phyloP scores from a whole-genome alignment of 1,139 yeast species.

The Pichia inconspicua region DNA sequence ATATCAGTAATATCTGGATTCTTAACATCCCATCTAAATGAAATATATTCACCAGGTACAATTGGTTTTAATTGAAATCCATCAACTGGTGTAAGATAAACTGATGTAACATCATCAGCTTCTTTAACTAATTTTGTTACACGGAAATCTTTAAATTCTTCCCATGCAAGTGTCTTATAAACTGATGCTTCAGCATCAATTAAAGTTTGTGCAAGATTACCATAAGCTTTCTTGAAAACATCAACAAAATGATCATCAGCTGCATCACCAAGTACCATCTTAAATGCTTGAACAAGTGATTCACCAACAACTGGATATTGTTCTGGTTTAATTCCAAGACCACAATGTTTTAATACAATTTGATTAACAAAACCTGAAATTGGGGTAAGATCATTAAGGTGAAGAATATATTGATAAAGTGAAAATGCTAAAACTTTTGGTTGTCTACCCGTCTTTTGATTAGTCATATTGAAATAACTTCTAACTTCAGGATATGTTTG shows the following conservation, averaged over 20 bases:
- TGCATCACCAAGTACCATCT: constrained; percentile 47
- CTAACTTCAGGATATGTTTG: constrained; percentile 44
- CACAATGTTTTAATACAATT: constrained; percentile 60
- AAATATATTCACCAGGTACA: constrained; percentile 54
- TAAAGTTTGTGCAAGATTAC: constrained; percentile 52
- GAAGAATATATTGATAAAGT: constrained; percentile 52
- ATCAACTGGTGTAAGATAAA: constrained; percentile 44
- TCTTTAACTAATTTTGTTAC: constrained; percentile 40
- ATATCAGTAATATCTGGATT: constrained; percentile 28
- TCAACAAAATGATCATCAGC: constrained; percentile 50
- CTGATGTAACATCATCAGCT: constrained; percentile 41
- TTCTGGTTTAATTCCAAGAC: constrained; percentile 52
- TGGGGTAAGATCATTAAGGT: constrained; percentile 53
- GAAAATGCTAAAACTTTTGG: constrained; percentile 61
- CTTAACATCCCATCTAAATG: constrained; percentile 36
- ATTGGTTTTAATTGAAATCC: constrained; percentile 29
- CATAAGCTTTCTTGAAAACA: constrained; percentile 66
- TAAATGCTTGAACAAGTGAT: constrained; percentile 46
- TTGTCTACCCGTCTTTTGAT: constrained; percentile 50
- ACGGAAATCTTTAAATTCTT: constrained; percentile 35
- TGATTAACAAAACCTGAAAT: constrained; percentile 49
- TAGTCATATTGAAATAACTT: constrained; percentile 51
- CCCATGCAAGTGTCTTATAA: constrained; percentile 30
- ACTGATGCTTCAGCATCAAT: constrained; percentile 47
- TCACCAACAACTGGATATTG: constrained; percentile 62